Base-by-base conservation (phyloP, 2,329 filamentous ascomycete species). In the Cladosporium cucumerinum region DNA sequence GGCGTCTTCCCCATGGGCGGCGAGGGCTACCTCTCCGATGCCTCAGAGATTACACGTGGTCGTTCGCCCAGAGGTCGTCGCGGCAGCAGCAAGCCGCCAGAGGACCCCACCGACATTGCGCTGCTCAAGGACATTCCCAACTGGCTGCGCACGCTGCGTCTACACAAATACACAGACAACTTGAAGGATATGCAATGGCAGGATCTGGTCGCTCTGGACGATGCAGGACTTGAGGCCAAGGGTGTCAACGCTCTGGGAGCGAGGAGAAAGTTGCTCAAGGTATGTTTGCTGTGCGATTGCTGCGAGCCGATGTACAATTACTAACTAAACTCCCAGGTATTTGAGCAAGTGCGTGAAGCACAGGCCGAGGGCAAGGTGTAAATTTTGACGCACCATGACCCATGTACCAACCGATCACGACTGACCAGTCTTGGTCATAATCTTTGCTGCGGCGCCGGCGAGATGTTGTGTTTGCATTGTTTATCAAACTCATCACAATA, bases 81-180 rank as follows among this genome's bases (percentile, higher is more conserved):
- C 71, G 95, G 95, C 69, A 97, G 90, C 83, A 97, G 92, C 51
- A 99, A 98, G 85, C 95, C 95, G 32, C 95, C 95, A 55, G 95
- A 99, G 82, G 95, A 99, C 74, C 95, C 95, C 4, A 98, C 94
- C 23, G 95, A 99, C 78, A 90, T 91, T 18, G 88, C 85, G 49
- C 85, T 99, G 66, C 84, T 99, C 71, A 91, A 96, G 79, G 95
- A 99, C 75, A 97, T 99, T 71, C 94, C 95, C 63, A 90, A 89
- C 77, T 99, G 95, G 95, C 86, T 99, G 73, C 88, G 95, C 76
- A 97, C 93, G 77, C 85, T 98, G 75, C 88, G 95, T 66, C 84
- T 99, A 73, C 95, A 99, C 84, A 99, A 99, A 82, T 99, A 99
- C 80, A 99, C 95, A 11, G 95, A 99, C 71, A 96, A 98, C 72